phyloP scores from a whole-genome alignment of 208 protist genomes.

The Balamuthia mandrillaris region DNA sequence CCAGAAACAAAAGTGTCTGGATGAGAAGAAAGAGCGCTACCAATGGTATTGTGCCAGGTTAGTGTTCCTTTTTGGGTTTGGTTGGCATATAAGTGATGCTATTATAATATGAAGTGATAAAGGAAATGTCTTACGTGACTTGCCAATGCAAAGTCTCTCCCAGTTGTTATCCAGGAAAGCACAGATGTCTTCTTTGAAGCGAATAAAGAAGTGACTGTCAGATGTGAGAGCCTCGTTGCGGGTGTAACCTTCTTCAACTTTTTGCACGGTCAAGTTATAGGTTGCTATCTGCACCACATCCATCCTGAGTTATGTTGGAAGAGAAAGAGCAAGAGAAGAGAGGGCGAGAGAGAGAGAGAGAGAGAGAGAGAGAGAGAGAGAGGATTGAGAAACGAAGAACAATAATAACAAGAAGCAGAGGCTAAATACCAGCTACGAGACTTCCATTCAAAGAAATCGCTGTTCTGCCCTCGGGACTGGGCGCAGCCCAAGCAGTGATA shows the following conservation, averaged over 20 bases:
- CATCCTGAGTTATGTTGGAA: neutral
- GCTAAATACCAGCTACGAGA: neutral
- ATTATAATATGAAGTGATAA: neutral
- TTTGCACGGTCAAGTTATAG: constrained; percentile 31
- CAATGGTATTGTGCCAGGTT: constrained; percentile 41
- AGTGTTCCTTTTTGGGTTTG: constrained; percentile 32
- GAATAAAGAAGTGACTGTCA: constrained; percentile 30
- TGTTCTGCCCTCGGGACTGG: too few species aligned
- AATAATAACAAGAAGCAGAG: too few species aligned
- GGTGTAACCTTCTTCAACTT: neutral
- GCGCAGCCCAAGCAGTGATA: neutral
- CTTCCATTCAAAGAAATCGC: neutral
- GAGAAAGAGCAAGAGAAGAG: neutral
- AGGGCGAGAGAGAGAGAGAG: neutral
- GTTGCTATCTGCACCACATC: constrained; percentile 55
- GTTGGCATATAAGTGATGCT: too few species aligned
- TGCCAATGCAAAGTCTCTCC: constrained; percentile 51
- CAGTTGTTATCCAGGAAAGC: constrained; percentile 54
- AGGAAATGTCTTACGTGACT: constrained; percentile 44
- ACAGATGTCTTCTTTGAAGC: constrained; percentile 50
- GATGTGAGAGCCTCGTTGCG: neutral
- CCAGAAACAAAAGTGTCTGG: constrained; percentile 19
- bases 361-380: neutral
- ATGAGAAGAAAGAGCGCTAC: constrained; percentile 23
- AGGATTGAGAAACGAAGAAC: neutral